These are phyloP conservation scores for Phyllosticta citriasiana DNA, from an alignment of 2,329 filamentous ascomycete genomes.

Conservation along the genomic window DNA sequence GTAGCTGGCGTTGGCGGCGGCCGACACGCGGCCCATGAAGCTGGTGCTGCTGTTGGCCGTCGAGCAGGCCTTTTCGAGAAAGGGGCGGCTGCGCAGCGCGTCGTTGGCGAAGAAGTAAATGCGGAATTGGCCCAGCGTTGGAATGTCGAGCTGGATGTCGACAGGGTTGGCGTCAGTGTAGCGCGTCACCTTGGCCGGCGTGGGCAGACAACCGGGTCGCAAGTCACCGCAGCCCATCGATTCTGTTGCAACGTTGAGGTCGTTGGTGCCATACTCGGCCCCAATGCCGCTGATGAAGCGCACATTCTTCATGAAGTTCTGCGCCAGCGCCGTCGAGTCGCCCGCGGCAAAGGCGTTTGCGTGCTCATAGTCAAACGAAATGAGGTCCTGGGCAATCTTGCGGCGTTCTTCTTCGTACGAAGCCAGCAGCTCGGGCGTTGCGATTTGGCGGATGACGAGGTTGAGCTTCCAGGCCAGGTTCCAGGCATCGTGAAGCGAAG, in stretches of 20 bases:
- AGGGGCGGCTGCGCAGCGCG: constrained; percentile 41
- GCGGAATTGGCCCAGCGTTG: constrained; percentile 66
- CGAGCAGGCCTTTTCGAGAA: constrained; percentile 51
- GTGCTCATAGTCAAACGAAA: constrained; percentile 38
- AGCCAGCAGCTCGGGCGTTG: constrained; percentile 27
- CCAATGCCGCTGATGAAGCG: constrained; percentile 66
- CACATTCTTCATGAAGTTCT: constrained; percentile 61
- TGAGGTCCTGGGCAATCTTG: constrained; percentile 35
- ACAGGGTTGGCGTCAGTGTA: constrained; percentile 72
- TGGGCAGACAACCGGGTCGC: constrained; percentile 39
- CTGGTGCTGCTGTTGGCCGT: constrained; percentile 42
- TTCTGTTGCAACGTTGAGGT: constrained; percentile 51
- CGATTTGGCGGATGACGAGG: constrained; percentile 28
- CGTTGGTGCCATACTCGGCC: constrained; percentile 55
- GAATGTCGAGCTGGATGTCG: constrained; percentile 68
- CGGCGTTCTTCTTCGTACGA: constrained; percentile 34
- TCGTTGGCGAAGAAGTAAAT: constrained; percentile 62
- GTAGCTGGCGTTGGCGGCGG: constrained; percentile 53
- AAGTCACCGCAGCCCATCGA: constrained; percentile 27
- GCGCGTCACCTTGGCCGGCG: constrained; percentile 60
- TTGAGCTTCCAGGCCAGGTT: constrained; percentile 38
- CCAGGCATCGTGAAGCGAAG: constrained; percentile 33
- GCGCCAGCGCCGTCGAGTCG: constrained; percentile 52
- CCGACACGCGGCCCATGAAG: constrained; percentile 50
- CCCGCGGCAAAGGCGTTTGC: constrained; percentile 47